Conservation (phyloP, 1,284 basidiomycete species). For the Trichosporon sp. region DNA sequence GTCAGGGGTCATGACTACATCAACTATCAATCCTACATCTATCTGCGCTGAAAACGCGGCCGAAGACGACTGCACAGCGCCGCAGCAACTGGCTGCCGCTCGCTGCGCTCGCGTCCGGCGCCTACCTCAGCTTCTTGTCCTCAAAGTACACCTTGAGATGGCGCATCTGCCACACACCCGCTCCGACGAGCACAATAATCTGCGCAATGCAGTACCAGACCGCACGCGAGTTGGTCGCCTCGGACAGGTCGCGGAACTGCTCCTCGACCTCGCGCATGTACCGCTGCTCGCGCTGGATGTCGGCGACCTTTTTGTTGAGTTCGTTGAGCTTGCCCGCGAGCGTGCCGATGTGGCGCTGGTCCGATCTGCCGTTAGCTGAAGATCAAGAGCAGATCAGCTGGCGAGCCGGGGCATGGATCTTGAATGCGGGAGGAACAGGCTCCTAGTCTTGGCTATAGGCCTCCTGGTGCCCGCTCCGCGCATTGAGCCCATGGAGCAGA, state of each 20-base stretch:
- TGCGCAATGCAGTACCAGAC: constrained; percentile 90
- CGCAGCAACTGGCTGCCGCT: neutral
- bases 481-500: too few relatives aligned
- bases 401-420: too few relatives aligned
- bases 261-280: constrained; percentile 94
- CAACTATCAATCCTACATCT: neutral
- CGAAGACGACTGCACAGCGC: too few relatives aligned
- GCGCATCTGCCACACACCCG: constrained; percentile 87
- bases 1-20: neutral
- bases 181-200: constrained; percentile 73
- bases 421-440: too few relatives aligned
- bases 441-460: too few relatives aligned
- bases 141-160: constrained; percentile 87
- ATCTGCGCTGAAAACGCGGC: neutral
- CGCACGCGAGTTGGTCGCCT: constrained; percentile 78
- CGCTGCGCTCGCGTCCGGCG: neutral
- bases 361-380: neutral
- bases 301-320: constrained; percentile 85
- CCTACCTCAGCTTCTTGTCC: constrained; percentile 71
- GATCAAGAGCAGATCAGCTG: neutral
- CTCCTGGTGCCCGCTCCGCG: too few relatives aligned
- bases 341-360: constrained; percentile 69
- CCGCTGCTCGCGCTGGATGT: constrained; percentile 91
- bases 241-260: constrained; percentile 83
- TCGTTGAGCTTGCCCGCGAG: constrained; percentile 81